Base-by-base conservation (phyloP, 2,329 filamentous ascomycete species). In the Botrytis pseudocinerea region DNA sequence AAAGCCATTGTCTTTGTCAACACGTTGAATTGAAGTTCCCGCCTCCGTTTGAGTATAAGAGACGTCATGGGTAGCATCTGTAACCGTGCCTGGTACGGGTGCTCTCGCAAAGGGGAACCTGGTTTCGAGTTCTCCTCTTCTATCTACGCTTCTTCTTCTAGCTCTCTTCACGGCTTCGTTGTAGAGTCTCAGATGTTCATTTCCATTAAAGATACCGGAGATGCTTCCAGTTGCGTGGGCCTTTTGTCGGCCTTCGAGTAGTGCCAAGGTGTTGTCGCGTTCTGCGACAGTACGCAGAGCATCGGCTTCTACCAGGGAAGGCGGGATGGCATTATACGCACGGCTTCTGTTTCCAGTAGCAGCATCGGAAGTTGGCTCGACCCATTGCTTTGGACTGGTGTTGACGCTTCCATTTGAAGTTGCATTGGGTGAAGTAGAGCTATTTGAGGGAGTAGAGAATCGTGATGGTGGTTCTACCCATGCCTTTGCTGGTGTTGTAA, bases 251-350 rank as follows among this genome's bases (percentile, higher is more conserved):
- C 65, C 65, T 10, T 69, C 65, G 1, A 69, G 46, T 9, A 69
- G 28, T 6, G 65, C 65, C 16, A 69, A 57, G 6, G 65, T 16
- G 22, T 69, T 69, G n/a, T 69, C 65, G 9, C 65, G 35, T 32
- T 69, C 65, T 18, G 65, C 65, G 12, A 69, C 65, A 7, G 65
- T 69, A n/a, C 65, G 65, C 4, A 69, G 35, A 9, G 14, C 16
- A 42, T 69, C 48, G 4, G 48, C 65, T 42, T 69, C 35, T 22
- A 14, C 10, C 2, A 22, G 9, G 8, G 48, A 57, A 22, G 38
- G 65, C 0, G 18, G 22, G 6, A 59, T 16, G 4, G 38, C 48
- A 25, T 69, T 69, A 12, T 57, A 42, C 1, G 65, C 54, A 2
- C 38, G n/a, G 28, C 22, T 42, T 42, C 48, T 42, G 8, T 22